Percentiles rank a stretch among this genome's conserved stretches.
These are phyloP conservation scores for Pseudogymnoascus verrucosus DNA, from an alignment of 2,329 filamentous ascomycete genomes.

Conservation along the genomic window DNA sequence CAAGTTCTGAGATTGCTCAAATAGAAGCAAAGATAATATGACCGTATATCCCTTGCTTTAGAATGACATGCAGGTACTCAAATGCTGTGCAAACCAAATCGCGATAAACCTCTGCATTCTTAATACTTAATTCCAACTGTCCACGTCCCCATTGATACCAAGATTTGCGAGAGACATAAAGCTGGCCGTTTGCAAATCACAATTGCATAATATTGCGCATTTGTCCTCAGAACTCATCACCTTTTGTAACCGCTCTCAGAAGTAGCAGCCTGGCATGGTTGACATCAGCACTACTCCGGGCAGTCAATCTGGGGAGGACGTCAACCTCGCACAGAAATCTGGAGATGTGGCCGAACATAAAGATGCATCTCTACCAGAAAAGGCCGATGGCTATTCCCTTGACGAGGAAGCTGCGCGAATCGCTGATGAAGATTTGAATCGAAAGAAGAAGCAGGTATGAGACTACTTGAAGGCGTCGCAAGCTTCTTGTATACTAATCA, in stretches of 20 bases:
- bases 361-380: constrained; percentile 17
- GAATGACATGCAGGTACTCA: too few relatives aligned
- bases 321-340: constrained; percentile 7
- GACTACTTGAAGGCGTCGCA: neutral
- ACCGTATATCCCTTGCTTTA: too few relatives aligned
- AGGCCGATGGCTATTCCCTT: constrained; percentile 14
- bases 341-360: constrained; percentile 11
- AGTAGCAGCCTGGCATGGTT: neutral
- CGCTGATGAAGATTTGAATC: constrained; percentile 23
- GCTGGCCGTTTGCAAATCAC: neutral
- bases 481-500: neutral
- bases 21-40: too few relatives aligned
- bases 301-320: constrained; percentile 14
- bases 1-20: too few relatives aligned
- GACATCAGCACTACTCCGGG: constrained; percentile 1
- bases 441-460: constrained; percentile 25
- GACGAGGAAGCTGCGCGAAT: constrained; percentile 21
- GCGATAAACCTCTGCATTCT: too few relatives aligned
- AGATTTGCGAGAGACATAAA: too few relatives aligned
- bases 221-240: neutral
- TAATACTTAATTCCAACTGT: too few relatives aligned
- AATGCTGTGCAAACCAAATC: too few relatives aligned
- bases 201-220: neutral
- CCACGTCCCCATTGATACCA: too few relatives aligned
- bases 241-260: neutral